Base-by-base conservation (phyloP, 1,284 basidiomycete genomes). In the Tilletia indica region DNA sequence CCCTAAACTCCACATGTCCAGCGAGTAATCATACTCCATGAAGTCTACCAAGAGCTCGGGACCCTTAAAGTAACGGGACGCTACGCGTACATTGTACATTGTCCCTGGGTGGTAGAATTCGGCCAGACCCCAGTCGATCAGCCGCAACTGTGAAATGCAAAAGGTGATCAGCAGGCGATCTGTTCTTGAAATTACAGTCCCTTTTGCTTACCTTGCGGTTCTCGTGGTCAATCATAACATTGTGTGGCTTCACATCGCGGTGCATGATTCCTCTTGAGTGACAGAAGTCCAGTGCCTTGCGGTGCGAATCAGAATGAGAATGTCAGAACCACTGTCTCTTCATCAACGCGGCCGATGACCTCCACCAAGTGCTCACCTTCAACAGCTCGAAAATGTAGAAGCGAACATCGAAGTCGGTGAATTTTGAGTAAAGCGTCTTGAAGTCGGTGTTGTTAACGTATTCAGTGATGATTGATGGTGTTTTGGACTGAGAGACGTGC, bases 251-350 rank as follows among this genome's bases (percentile, higher is more conserved):
- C 76, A 99, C 96, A 85, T 99, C 97, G 76, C 97, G 89, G 71
- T 99, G 97, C 94, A 98, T 99, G 85, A 98, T 98, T 14, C 96
- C 96, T 78, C 95, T 93, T 45, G 96, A 98, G 86, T 98, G 97
- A 82, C 94, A 97, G 84, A 92, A 99, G 86, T 99, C 96, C 83
- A 99, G 87, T 19, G 97, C 96, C 92, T 93, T 4, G n/a, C 5
- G 14, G 21, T 5, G n/a, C 11, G 2, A 54, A 14, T 49, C n/a
- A n/a, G 67, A 38, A n/a, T 12, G 66, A 4, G 8, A 58, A 31
- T 38, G 38, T 39, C 36, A 66, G 69, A 64, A 25, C 25, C 25
- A 31, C 25, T 31, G 25, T 31, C 25, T 31, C 25, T 2, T 31
- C 25, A 31, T 31, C 72, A 73, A 66, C 0, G 1, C 31, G 36